Conservation (phyloP, 78 protist species). For the Bigelowiella natans region DNA sequence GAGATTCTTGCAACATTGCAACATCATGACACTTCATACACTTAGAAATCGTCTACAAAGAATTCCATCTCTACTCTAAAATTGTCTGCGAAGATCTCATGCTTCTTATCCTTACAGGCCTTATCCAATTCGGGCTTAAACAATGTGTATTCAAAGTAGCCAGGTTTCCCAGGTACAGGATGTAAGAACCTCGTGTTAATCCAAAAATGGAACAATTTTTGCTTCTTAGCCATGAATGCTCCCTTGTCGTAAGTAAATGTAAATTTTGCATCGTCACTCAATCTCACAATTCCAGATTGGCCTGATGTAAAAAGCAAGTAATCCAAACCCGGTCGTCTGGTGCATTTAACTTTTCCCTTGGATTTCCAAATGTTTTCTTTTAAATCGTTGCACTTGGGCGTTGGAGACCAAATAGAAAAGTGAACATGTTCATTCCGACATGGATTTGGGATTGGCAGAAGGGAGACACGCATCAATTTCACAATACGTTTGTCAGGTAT, state of each 20-base stretch:
- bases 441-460: background rate
- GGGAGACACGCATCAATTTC: background rate
- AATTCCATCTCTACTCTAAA: background rate
- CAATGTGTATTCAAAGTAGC: background rate
- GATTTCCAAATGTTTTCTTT: background rate
- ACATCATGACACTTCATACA: no score
- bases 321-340: background rate
- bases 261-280: background rate
- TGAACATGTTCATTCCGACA: background rate
- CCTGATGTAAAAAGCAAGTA: background rate
- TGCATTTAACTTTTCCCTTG: background rate
- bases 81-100: background rate
- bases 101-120: background rate
- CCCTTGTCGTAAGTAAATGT: background rate
- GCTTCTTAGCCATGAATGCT: background rate
- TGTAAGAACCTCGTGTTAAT: background rate
- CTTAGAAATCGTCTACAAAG: background rate
- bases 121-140: background rate
- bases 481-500: no score
- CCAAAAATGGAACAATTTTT: background rate
- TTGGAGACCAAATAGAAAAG: background rate
- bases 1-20: no score
- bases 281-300: background rate
- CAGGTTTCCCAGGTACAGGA: background rate
- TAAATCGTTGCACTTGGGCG: background rate